phyloP scores from a whole-genome alignment of 2,329 filamentous ascomycete genomes.

The Fusarium agapanthi region DNA sequence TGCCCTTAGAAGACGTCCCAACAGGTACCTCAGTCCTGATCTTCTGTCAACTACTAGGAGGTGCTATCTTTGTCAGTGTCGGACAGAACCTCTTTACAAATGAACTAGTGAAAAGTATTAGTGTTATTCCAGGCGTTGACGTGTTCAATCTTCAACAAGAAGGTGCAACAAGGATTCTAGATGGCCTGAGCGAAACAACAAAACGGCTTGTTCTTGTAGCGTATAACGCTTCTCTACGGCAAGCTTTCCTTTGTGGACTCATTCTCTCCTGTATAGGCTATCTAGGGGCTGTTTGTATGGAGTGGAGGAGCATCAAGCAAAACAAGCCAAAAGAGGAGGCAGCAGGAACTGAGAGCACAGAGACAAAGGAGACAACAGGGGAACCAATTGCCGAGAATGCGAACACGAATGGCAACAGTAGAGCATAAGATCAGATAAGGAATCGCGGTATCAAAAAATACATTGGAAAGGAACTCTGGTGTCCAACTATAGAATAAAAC shows the following conservation, averaged over 20 bases:
- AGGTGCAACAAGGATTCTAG: not conserved
- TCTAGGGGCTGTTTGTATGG: not conserved
- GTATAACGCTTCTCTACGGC: not conserved
- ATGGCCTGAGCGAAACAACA: not conserved
- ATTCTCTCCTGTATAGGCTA: slow-evolving; percentile 1
- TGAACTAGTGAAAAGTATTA: slow-evolving; percentile 2
- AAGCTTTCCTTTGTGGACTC: not conserved
- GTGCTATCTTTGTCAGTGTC: slow-evolving; percentile 34
- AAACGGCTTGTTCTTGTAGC: not conserved
- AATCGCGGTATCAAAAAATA: not conserved
- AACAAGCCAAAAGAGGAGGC: not conserved
- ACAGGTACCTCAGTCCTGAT: slow-evolving; percentile 53
- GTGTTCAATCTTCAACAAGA: not conserved
- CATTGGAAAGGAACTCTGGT: not conserved
- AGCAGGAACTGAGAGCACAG: not conserved
- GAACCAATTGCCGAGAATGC: not conserved
- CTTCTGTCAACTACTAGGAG: slow-evolving; percentile 58
- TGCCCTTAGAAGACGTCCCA: slow-evolving; percentile 52
- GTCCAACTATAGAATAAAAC: not conserved
- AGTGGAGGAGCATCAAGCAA: not conserved
- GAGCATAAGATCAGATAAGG: not conserved
- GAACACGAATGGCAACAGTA: not conserved
- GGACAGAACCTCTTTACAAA: slow-evolving; percentile 21
- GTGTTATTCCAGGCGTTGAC: not conserved
- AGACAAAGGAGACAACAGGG: not conserved